Conservation (phyloP, 148 eudicot genomes). For the Rhododendron henanense region DNA sequence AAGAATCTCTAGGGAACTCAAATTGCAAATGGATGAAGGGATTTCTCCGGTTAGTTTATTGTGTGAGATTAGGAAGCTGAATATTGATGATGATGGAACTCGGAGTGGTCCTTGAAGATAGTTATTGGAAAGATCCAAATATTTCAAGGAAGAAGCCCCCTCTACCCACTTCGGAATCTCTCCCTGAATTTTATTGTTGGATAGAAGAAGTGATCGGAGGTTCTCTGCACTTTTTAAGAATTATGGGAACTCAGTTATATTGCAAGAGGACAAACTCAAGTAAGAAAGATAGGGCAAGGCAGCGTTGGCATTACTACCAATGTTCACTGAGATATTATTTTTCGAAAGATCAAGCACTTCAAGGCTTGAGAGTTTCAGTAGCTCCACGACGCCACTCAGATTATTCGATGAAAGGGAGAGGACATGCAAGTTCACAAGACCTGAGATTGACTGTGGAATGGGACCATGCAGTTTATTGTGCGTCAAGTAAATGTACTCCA, state of each 20-base stretch:
- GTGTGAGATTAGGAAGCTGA: neutral
- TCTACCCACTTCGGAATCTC: neutral
- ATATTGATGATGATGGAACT: neutral
- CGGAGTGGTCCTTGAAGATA: neutral
- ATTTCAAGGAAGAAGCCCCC: neutral
- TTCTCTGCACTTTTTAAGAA: no score
- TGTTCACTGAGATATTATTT: neutral
- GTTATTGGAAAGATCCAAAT: neutral
- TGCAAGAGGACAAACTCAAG: neutral
- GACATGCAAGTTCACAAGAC: neutral
- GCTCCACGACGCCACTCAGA: neutral
- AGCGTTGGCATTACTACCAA: neutral
- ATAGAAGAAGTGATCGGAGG: neutral
- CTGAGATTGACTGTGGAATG: neutral
- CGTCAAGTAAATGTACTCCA: no score
- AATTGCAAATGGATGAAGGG: slow-evolving; percentile 25
- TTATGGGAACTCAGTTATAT: neutral
- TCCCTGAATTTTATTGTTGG: neutral
- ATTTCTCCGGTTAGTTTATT: slow-evolving; percentile 31
- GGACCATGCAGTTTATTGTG: neutral
- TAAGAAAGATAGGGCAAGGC: neutral
- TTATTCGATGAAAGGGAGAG: neutral
- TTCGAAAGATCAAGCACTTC: neutral
- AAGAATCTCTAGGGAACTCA: slow-evolving; percentile 13
- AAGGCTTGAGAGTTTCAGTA: slow-evolving; percentile 1